Conservation (phyloP, 2,329 filamentous ascomycete species). For the Epichloe coenophiala region DNA sequence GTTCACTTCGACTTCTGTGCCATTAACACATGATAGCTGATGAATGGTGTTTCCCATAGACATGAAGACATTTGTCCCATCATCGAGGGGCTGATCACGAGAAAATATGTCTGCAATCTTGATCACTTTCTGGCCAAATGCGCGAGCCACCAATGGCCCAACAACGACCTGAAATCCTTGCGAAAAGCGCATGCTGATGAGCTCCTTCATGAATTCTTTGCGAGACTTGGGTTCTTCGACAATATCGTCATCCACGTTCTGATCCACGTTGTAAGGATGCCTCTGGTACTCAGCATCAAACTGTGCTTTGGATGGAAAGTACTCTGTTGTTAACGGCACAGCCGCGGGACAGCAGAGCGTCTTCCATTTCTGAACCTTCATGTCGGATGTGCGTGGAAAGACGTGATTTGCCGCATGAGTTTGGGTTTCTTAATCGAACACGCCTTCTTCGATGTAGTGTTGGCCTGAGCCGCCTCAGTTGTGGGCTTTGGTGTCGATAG, state of each 20-base stretch:
- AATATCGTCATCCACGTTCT: conserved; percentile 64
- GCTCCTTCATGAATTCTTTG: conserved; percentile 68
- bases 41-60: conserved; percentile 87
- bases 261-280: conserved; percentile 70
- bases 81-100: conserved; percentile 54
- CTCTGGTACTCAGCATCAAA: conserved; percentile 76
- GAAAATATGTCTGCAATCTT: conserved; percentile 70
- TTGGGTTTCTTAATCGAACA: conserved; percentile 40
- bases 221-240: conserved; percentile 57
- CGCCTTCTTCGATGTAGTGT: conserved; percentile 12
- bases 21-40: conserved; percentile 75
- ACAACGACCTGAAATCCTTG: conserved; percentile 93
- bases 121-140: conserved; percentile 57
- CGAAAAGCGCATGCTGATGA: conserved; percentile 75
- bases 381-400: conserved; percentile 71
- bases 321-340: conserved; percentile 85
- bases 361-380: conserved; percentile 92
- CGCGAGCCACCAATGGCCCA: conserved; percentile 60
- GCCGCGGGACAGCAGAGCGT: conserved; percentile 86
- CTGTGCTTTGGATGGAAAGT: conserved; percentile 73
- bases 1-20: conserved; percentile 80
- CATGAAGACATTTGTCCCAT: conserved; percentile 79
- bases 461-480: conserved; percentile 13
- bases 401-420: conserved; percentile 75
- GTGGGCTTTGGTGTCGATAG: conserved; percentile 14